Conservation (phyloP, 208 protist genomes). For the Crithidia thermophila region DNA sequence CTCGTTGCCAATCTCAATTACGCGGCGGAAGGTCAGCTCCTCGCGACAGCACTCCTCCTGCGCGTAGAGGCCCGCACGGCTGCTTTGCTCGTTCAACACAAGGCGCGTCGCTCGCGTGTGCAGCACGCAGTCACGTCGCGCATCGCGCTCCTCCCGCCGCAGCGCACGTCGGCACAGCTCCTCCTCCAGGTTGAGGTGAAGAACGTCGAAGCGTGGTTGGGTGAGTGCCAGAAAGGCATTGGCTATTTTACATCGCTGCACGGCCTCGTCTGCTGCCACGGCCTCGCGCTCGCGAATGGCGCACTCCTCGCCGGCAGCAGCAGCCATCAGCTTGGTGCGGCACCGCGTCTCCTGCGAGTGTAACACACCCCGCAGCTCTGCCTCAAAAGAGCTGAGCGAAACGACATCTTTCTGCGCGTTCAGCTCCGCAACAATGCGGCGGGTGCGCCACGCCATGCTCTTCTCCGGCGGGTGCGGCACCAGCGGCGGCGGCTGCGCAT, state of each 20-base stretch:
- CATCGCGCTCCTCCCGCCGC: not conserved
- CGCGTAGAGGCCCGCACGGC: slow-evolving; percentile 7
- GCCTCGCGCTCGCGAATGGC: slow-evolving; percentile 40
- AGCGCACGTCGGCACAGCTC: slow-evolving; percentile 32
- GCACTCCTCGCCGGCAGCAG: slow-evolving; percentile 45
- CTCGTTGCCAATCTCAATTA: slow-evolving; percentile 55
- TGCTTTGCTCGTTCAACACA: slow-evolving; percentile 3
- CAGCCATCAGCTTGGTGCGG: slow-evolving; percentile 49
- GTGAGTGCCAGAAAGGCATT: not conserved
- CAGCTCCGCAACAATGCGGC: slow-evolving; percentile 62
- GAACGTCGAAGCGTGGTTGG: not conserved
- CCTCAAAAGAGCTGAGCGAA: slow-evolving; percentile 39
- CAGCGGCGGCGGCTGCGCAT: slow-evolving; percentile 10
- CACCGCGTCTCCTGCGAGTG: slow-evolving; percentile 54
- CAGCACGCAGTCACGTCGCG: not conserved
- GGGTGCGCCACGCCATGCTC: slow-evolving; percentile 49
- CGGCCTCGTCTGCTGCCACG: slow-evolving; percentile 36
- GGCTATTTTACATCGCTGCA: slow-evolving; percentile 20
- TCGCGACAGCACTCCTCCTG: slow-evolving; percentile 26
- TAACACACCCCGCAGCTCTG: slow-evolving; percentile 53
- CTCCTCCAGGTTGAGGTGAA: slow-evolving; percentile 30
- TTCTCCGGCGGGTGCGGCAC: slow-evolving; percentile 28
- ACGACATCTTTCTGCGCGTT: slow-evolving; percentile 37
- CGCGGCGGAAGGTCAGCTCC: slow-evolving; percentile 40
- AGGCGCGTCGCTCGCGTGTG: not conserved